These are phyloP conservation scores for Neckera pumila DNA, from an alignment of 225 moss, liverwort and hornwort species.

Conservation along the genomic window DNA sequence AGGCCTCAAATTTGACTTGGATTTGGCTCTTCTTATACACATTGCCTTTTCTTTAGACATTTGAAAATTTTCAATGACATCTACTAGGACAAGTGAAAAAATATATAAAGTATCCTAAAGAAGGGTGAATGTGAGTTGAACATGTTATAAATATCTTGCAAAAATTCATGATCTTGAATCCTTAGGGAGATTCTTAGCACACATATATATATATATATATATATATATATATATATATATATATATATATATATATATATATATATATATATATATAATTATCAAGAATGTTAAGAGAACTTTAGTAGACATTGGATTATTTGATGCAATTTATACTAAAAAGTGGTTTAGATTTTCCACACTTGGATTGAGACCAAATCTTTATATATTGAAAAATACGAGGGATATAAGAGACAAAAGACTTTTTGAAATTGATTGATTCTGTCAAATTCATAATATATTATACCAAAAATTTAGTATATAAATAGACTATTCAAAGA, in stretches of 20 bases:
- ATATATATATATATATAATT: too few relatives aligned
- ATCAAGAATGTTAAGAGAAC: background rate
- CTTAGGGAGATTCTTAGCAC: too few relatives aligned
- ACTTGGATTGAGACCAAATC: background rate
- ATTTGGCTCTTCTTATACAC: background rate
- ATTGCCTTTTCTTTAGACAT: background rate
- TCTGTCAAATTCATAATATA: too few relatives aligned
- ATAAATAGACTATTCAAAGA: background rate
- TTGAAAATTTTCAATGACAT: background rate
- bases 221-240: too few relatives aligned
- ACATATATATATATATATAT: too few relatives aligned
- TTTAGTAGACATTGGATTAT: background rate
- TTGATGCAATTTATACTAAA: background rate
- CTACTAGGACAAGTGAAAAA: accelerated
- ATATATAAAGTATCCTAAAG: background rate
- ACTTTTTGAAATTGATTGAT: accelerated
- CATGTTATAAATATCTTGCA: background rate
- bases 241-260: too few relatives aligned
- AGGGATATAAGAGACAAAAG: accelerated
- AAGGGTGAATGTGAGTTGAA: background rate
- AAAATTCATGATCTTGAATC: background rate
- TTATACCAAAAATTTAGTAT: background rate
- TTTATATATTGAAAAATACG: background rate
- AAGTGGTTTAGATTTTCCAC: accelerated
- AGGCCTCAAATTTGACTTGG: background rate